Conservation (phyloP, 2,329 filamentous ascomycete species). For the Monascus ruber region DNA sequence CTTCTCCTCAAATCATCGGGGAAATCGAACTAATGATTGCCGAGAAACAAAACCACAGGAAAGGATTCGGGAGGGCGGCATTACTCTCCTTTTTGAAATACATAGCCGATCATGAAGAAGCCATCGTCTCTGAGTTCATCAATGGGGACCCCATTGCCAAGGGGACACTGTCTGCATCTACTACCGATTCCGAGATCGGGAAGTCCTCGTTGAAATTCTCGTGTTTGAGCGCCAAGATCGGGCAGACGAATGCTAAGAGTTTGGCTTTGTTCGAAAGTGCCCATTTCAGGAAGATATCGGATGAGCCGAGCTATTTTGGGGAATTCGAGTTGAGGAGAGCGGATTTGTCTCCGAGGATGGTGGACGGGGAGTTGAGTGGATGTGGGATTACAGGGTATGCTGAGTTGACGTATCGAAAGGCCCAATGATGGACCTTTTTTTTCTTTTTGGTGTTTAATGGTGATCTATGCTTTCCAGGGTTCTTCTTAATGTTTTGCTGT, state of each 20-base stretch:
- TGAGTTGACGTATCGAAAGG: slow-evolving; percentile 26
- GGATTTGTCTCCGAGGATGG: slow-evolving; percentile 15
- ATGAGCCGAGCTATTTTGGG: slow-evolving; percentile 53
- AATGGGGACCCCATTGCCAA: no score
- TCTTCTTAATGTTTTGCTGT: no score
- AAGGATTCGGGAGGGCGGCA: slow-evolving; percentile 54
- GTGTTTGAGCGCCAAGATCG: slow-evolving; percentile 52
- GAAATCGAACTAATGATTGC: slow-evolving; percentile 9
- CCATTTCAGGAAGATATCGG: slow-evolving; percentile 42
- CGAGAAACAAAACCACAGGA: slow-evolving; percentile 41
- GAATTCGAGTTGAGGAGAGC: slow-evolving; percentile 49
- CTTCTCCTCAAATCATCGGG: slow-evolving; percentile 12
- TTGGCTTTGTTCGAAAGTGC: slow-evolving; percentile 50
- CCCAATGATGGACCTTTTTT: slow-evolving; percentile 1
- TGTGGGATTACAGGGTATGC: slow-evolving; percentile 26
- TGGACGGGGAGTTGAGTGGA: slow-evolving; percentile 16
- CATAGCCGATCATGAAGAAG: slow-evolving; percentile 41
- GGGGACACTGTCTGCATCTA: neutral
- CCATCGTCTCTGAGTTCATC: slow-evolving; percentile 49
- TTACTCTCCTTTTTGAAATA: slow-evolving; percentile 61
- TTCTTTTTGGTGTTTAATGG: no score
- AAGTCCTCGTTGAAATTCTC: slow-evolving; percentile 10
- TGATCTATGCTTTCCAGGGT: no score
- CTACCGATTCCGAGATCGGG: slow-evolving; percentile 4
- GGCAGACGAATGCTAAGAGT: slow-evolving; percentile 44